Base-by-base conservation (phyloP, 768 basidiomycete genomes). In the Austroboletus eburneus region DNA sequence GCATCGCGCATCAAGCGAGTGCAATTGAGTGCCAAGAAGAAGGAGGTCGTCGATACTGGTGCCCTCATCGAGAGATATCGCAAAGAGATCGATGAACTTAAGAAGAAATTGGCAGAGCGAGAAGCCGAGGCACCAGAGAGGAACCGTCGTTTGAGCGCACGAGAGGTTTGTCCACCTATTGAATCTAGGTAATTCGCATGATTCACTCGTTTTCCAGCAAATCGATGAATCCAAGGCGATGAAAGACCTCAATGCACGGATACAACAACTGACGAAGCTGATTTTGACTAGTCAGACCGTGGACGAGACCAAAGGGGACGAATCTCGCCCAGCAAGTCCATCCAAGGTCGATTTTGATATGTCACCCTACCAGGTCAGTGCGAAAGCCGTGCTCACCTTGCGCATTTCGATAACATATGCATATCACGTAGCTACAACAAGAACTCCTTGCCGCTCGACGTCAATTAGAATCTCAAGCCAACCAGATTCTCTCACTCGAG, bases 61-160 rank as follows among this genome's bases (percentile, higher is more conserved):
- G 94, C 92, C 0, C 75, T 96, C 33, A 88, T 99, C 51, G 91
- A 95, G 70, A 79, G 91, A 42, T 97, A 98, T 64, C 80, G 90
- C 55, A 89, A 87, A 57, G 92, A 98, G 69, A 95, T 99, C 45
- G 93, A 94, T 40, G 86, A 88, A 34, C 80, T 99, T 43, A 88
- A 85, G 71, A 70, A 64, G 3, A 78, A 90, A 34, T 73, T 94
- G 34, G 68, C 74, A 13, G 87, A 88, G 51, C 72, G 81, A 32
- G 85, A 88, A 61, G 76, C 79, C 9, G 84, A 84, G 42, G 82
- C 79, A 13, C 74, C 72, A 16, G 63, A 58, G 35, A 65, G 67
- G 54, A 61, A 57, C n/a, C 65, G 74, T 36, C 59, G 74, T 23
- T 46, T 76, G 45, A 74, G 74, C 17, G 75, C 74, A n/a, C 66